Base-by-base conservation (phyloP, 2,329 filamentous ascomycete species). In the Aspergillus flavus region DNA sequence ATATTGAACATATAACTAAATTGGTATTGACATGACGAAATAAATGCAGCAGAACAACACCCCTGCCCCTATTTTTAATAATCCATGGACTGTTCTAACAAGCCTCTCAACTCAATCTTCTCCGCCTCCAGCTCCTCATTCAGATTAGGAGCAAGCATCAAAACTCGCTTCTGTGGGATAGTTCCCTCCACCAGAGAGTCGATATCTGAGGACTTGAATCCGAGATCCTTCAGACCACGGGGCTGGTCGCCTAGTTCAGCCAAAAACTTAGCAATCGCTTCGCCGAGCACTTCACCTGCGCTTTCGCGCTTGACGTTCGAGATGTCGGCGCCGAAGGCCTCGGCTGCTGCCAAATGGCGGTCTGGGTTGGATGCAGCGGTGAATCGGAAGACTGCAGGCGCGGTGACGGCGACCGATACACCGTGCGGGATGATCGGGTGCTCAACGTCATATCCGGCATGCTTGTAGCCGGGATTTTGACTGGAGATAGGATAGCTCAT, bases 401-500 rank as follows among this genome's bases (percentile, higher is more conserved):
- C 93, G 0, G 93, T 94, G 7, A 98, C 94, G 3, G 94, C 95
- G 1, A 99, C 95, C 1, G 91, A 94, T 28, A 99, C 95, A 59
- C 95, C 95, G 77, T 99, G 95, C 0, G 95, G 95, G 73, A 99
- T 98, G 71, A 99, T 91, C 11, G 91, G 88, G 34, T 85, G 76
- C 30, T 87, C 79, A 9, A 96, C 88, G 2, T 89, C 82, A 78
- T 99, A 99, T n/a, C 95, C 95, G 0, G 85, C 78, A 75, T 99
- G 95, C 72, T 88, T 89, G 80, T 98, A 98, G 6, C 91, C 90
- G 0, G 92, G 92, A 76, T 99, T 99, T 76, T 97, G 94, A 34
- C 93, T 92, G 0, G 93, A 96, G 73, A 99, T 97, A 21, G 95
- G 95, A 75, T 99, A 99, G 28, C 92, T 96, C 94, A 99, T 98